Evolutionary conservation across 176 grass and related monocot genomes (phyloP).

Genomic region (Carex cristatella): DNA sequence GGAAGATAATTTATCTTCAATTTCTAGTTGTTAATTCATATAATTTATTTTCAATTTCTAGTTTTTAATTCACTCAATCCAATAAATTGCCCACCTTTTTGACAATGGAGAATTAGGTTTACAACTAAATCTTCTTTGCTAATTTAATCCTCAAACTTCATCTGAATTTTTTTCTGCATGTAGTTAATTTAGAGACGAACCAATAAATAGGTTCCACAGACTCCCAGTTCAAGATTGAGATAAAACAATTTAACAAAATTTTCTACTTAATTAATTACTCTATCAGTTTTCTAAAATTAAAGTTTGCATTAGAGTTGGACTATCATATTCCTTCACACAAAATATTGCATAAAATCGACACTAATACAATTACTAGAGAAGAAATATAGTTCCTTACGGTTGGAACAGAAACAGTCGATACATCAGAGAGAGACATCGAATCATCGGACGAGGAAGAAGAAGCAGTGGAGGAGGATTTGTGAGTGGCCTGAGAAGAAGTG

Average conservation of each 20-base stretch:
- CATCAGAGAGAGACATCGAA: conserved; percentile 45
- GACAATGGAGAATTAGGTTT: not conserved
- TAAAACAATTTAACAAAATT: not conserved
- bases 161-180: not conserved
- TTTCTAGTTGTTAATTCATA: not conserved
- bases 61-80: not conserved
- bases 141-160: not conserved
- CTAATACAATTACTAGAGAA: conserved; percentile 43
- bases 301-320: not conserved
- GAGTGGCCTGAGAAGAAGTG: conserved; percentile 11
- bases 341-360: conserved; percentile 6
- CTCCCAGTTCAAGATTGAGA: not conserved
- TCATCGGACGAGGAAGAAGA: conserved; percentile 44
- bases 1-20: not conserved
- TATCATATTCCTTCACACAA: not conserved
- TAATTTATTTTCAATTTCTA: not conserved
- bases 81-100: not conserved
- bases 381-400: not conserved
- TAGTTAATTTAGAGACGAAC: not conserved
- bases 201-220: not conserved
- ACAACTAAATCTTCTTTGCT: not conserved
- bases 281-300: not conserved
- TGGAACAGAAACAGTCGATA: conserved; percentile 1
- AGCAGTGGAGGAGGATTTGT: conserved; percentile 22
- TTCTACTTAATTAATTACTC: not conserved